A percentile compares a stretch with the other conserved stretches of the same genome.
These are phyloP conservation scores for Eremochloa ophiuroides DNA, from an alignment of 176 grass and related monocot species.

Conservation along the genomic window DNA sequence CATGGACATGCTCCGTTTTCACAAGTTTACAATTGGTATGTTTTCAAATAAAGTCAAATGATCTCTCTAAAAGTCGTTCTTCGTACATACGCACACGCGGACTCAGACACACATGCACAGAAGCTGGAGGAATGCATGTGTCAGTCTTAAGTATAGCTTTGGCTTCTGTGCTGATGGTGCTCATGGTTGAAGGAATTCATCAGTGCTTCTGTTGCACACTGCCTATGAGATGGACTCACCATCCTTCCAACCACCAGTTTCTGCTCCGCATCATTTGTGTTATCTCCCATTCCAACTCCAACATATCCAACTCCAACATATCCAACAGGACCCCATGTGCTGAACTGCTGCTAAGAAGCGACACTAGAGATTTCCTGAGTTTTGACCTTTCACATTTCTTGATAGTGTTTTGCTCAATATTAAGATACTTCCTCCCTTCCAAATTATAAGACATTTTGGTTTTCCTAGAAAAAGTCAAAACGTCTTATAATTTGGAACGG, in stretches of 20 bases:
- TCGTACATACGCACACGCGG: not conserved
- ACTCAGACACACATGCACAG: not conserved
- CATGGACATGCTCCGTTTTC: conserved; percentile 99
- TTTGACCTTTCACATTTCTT: not conserved
- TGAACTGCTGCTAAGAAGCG: not conserved
- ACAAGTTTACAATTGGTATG: conserved; percentile 95
- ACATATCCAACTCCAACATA: not conserved
- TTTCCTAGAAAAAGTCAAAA: too few species aligned
- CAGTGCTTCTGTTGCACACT: not conserved
- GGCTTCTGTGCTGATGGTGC: not conserved
- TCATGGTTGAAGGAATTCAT: not conserved
- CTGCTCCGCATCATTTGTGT: not conserved
- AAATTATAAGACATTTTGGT: too few species aligned
- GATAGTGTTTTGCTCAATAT: not conserved
- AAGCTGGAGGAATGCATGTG: not conserved
- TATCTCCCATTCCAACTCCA: not conserved
- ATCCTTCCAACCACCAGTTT: not conserved
- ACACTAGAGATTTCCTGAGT: not conserved
- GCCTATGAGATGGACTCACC: not conserved
- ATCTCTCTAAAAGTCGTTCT: not conserved
- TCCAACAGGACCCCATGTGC: not conserved
- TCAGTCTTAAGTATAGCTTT: not conserved
- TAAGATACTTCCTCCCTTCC: too few species aligned
- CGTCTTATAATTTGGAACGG: too few species aligned
- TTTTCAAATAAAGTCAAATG: not conserved